A percentile compares a stretch with the other conserved stretches of the same genome.
Conservation (phyloP, 345 rosid genomes). For the Bruguiera parviflora region DNA sequence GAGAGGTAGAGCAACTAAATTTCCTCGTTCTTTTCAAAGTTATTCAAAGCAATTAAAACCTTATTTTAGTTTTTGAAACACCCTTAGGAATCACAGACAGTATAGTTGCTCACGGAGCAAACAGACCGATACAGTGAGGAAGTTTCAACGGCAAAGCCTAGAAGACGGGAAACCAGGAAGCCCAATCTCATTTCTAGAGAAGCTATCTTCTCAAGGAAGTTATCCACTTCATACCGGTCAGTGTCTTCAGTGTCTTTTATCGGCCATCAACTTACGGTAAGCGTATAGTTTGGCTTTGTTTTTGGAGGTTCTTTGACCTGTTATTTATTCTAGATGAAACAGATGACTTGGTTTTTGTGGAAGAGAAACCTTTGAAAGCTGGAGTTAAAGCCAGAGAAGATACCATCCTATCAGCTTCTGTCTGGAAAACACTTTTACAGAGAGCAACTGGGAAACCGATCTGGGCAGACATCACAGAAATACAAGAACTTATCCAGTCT, state of each 20-base stretch:
- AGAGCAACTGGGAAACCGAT: slow-evolving; percentile 18
- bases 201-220: slow-evolving; percentile 15
- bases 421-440: slow-evolving; percentile 31
- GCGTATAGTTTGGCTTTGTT: background rate
- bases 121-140: slow-evolving; percentile 36
- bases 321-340: slow-evolving; percentile 4
- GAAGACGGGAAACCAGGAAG: slow-evolving; percentile 24
- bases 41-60: background rate
- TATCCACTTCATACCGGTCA: slow-evolving; percentile 15
- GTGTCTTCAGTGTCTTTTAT: slow-evolving; percentile 11
- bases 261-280: background rate
- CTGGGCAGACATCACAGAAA: slow-evolving; percentile 9
- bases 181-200: slow-evolving; percentile 29
- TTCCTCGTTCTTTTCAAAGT: background rate
- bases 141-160: slow-evolving; percentile 11
- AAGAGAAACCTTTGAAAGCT: slow-evolving; percentile 17
- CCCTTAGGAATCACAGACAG: background rate
- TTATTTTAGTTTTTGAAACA: background rate
- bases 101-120: slow-evolving; percentile 21
- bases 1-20: slow-evolving; percentile 29
- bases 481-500: slow-evolving; percentile 21
- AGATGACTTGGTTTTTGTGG: slow-evolving; percentile 1
- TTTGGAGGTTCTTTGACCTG: background rate
- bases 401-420: slow-evolving; percentile 33
- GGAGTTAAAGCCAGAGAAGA: slow-evolving; percentile 26